A percentile compares a stretch with the other conserved stretches of the same genome.
These are phyloP conservation scores for Lactarius hatsudake DNA, from an alignment of 768 basidiomycete species.

Conservation along the genomic window DNA sequence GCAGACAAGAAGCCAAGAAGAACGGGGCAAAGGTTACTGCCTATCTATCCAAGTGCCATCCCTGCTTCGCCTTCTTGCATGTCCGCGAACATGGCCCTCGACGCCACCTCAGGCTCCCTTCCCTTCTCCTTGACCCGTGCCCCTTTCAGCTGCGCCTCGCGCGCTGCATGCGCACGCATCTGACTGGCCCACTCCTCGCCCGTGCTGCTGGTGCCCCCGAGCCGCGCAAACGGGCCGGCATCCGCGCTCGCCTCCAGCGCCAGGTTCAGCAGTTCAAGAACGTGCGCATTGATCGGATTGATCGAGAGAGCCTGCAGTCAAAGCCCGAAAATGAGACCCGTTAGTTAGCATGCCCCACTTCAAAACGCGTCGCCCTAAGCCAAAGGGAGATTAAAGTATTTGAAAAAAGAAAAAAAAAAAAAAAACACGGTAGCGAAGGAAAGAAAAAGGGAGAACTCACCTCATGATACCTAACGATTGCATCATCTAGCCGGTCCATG, in stretches of 20 bases:
- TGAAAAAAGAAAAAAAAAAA: neutral
- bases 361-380: neutral
- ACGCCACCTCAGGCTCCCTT: neutral
- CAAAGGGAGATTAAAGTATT: slow-evolving; percentile 7
- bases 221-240: slow-evolving; percentile 14
- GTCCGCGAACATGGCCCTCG: slow-evolving; percentile 15
- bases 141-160: slow-evolving; percentile 16
- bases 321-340: neutral
- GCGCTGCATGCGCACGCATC: slow-evolving; percentile 23
- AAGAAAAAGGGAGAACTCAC: slow-evolving; percentile 41
- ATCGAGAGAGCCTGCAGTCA: slow-evolving; percentile 63
- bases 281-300: slow-evolving; percentile 78
- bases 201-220: neutral
- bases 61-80: slow-evolving; percentile 15
- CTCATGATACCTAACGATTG: slow-evolving; percentile 92
- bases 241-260: slow-evolving; percentile 53
- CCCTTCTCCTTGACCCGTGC: slow-evolving; percentile 15
- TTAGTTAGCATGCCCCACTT: slow-evolving; percentile 18
- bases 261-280: slow-evolving; percentile 77
- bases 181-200: slow-evolving; percentile 23
- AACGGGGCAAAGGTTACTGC: neutral
- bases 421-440: neutral
- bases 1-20: neutral
- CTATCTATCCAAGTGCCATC: slow-evolving; percentile 13
- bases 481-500: slow-evolving; percentile 65